Evolutionary conservation across 176 grass and related monocot species (phyloP).

Genomic region (Musa troglodytarum): DNA sequence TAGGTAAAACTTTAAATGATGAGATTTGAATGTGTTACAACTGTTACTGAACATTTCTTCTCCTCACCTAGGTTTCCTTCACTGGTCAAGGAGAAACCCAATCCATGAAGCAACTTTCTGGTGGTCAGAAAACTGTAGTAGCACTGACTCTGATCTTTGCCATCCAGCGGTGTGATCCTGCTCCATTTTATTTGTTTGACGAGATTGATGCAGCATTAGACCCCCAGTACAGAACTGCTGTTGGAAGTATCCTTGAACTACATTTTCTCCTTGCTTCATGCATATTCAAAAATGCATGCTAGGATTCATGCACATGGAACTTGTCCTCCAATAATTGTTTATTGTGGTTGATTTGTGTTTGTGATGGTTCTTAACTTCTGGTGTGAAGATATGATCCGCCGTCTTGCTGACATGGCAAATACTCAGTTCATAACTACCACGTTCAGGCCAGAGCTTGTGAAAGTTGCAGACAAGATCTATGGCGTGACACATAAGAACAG

Average conservation of each 20-base stretch:
- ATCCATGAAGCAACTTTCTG: conserved; percentile 96
- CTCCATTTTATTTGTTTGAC: conserved; percentile 96
- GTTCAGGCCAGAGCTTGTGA: conserved; percentile 75
- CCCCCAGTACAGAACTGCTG: conserved; percentile 86
- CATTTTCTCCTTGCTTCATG: not conserved
- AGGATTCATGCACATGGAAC: not conserved
- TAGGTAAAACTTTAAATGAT: not conserved
- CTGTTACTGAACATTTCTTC: not conserved
- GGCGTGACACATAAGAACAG: conserved; percentile 94
- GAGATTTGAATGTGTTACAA: not conserved
- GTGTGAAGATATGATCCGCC: conserved; percentile 69
- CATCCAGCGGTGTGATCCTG: conserved; percentile 94
- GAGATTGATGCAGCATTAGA: conserved; percentile 98
- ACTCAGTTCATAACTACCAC: conserved; percentile 94
- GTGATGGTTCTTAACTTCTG: conserved; percentile 31
- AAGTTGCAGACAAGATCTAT: conserved; percentile 91
- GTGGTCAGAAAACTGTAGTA: conserved; percentile 95
- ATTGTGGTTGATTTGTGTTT: too few species aligned
- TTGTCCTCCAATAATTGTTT: not conserved
- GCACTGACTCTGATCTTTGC: conserved; percentile 91
- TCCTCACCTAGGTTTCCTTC: conserved; percentile 62
- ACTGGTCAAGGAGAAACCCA: conserved; percentile 97
- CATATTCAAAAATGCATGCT: not conserved
- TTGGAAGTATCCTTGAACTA: conserved; percentile 73
- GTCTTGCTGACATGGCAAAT: conserved; percentile 60